Conservation (phyloP, 441 rosid species). For the Brassica hybrid region DNA sequence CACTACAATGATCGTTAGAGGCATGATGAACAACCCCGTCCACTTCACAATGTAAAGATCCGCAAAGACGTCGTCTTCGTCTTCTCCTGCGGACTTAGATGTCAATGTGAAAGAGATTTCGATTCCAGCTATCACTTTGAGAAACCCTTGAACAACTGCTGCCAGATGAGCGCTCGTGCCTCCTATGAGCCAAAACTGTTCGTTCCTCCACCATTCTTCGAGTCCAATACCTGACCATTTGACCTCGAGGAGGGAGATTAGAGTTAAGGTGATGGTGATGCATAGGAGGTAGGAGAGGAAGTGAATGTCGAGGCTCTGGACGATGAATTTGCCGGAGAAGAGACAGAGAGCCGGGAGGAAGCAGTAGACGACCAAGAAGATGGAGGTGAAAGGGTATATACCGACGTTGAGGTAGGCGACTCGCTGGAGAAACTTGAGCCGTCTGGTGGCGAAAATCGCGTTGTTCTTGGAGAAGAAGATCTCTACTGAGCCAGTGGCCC, state of each 20-base stretch:
- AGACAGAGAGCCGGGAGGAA: conserved; percentile 89
- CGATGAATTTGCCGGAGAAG: conserved; percentile 80
- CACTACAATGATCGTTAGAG: conserved; percentile 23
- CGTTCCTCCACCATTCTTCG: conserved; percentile 94
- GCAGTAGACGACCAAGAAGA: conserved; percentile 75
- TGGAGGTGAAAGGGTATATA: conserved; percentile 88
- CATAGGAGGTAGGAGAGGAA: conserved; percentile 75
- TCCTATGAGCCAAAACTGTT: conserved; percentile 93
- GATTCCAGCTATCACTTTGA: conserved; percentile 76
- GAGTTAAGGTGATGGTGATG: conserved; percentile 60
- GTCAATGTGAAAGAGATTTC: conserved; percentile 87
- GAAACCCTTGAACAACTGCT: conserved; percentile 87
- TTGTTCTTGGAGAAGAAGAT: conserved; percentile 90
- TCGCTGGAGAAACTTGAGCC: conserved; percentile 86
- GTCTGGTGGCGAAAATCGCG: conserved; percentile 62
- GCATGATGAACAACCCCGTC: conserved; percentile 13
- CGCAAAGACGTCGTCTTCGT: conserved; percentile 71
- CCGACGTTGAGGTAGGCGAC: conserved; percentile 86
- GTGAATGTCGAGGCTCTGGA: conserved; percentile 59
- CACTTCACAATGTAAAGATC: conserved; percentile 62
- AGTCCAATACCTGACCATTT: conserved; percentile 85
- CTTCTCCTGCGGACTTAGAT: conserved; percentile 70
- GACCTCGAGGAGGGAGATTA: conserved; percentile 83
- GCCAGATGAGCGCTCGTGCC: conserved; percentile 88
- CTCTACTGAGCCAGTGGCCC: conserved; percentile 96